Percentiles rank a stretch among this genome's conserved stretches.
These are phyloP conservation scores for Fusarium sp. DNA, from an alignment of 2,329 filamentous ascomycete species.

Conservation along the genomic window DNA sequence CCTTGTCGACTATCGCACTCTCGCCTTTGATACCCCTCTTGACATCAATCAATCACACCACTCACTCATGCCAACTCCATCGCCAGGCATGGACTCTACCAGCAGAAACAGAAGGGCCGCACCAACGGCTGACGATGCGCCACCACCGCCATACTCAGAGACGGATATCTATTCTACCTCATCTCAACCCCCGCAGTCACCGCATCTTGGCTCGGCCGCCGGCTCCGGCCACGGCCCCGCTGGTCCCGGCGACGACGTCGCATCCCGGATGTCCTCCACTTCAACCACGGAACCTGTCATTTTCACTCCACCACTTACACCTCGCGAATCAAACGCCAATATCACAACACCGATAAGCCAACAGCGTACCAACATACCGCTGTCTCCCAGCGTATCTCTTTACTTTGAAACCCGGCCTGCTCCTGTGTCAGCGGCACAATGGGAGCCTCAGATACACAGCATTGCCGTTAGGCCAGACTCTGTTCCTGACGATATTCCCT, in stretches of 20 bases:
- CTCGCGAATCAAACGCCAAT: constrained; percentile 48
- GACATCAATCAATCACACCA: not conserved
- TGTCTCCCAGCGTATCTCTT: constrained; percentile 45
- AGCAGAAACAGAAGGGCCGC: constrained; percentile 22
- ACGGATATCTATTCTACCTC: constrained; percentile 68
- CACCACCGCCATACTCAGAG: constrained; percentile 70
- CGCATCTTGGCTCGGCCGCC: constrained; percentile 40
- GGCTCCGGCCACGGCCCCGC: constrained; percentile 43
- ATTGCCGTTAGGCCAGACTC: constrained; percentile 54
- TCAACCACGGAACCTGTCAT: constrained; percentile 61
- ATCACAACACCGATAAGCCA: constrained; percentile 26
- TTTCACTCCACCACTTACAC: constrained; percentile 66
- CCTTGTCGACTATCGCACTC: not conserved
- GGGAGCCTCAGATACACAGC: constrained; percentile 51
- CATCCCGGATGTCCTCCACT: constrained; percentile 57
- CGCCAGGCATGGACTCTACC: constrained; percentile 32
- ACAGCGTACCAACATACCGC: constrained; percentile 35
- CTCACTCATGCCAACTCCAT: constrained; percentile 36
- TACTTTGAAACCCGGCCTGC: constrained; percentile 64
- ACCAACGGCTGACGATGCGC: constrained; percentile 53
- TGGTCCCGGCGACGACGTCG: constrained; percentile 54
- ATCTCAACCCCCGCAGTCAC: constrained; percentile 45
- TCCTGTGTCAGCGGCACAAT: constrained; percentile 42
- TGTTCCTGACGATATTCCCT: constrained; percentile 61
- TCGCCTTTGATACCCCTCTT: constrained; percentile 3